Percentiles rank a stretch among this genome's conserved stretches.
phyloP scores from a whole-genome alignment of 441 rosid genomes.

The Erysimum pusillum region DNA sequence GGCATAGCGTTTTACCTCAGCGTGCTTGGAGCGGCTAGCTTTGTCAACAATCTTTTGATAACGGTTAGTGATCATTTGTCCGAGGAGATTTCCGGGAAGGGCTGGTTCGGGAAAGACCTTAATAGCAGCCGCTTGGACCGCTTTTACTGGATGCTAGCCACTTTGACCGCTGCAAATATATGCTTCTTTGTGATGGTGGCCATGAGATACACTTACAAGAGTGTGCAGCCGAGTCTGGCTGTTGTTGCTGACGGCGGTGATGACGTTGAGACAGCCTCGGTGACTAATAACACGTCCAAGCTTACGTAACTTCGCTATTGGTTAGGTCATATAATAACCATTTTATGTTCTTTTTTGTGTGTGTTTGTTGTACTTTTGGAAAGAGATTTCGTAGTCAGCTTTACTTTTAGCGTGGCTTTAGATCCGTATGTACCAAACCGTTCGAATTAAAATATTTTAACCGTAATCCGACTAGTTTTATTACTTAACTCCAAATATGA shows the following conservation, averaged over 20 bases:
- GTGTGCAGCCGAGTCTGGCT: constrained; percentile 61
- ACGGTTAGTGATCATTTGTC: constrained; percentile 66
- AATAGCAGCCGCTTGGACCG: constrained; percentile 83
- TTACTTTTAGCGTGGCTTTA: constrained; percentile 2
- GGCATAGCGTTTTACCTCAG: constrained; percentile 87
- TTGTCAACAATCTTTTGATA: constrained; percentile 75
- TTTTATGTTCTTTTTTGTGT: constrained; percentile 8
- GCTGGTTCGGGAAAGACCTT: constrained; percentile 89
- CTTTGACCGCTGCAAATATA: constrained; percentile 57
- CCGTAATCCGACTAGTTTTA: not conserved
- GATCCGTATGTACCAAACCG: constrained; percentile 6
- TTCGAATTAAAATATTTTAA: not conserved
- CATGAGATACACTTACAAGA: constrained; percentile 75
- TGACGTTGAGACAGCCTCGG: constrained; percentile 42
- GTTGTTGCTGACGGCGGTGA: constrained; percentile 61
- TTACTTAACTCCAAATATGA: not conserved
- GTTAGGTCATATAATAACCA: constrained; percentile 7
- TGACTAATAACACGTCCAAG: constrained; percentile 26
- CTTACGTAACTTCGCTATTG: constrained; percentile 2
- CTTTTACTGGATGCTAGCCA: constrained; percentile 79
- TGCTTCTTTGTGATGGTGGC: constrained; percentile 70
- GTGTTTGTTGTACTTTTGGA: not conserved
- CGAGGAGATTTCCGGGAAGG: constrained; percentile 52
- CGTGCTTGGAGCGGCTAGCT: constrained; percentile 78
- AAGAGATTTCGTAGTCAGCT: not conserved